Evolutionary conservation across 768 basidiomycete genomes (phyloP).

Genomic region (Exidia glandulosa): DNA sequence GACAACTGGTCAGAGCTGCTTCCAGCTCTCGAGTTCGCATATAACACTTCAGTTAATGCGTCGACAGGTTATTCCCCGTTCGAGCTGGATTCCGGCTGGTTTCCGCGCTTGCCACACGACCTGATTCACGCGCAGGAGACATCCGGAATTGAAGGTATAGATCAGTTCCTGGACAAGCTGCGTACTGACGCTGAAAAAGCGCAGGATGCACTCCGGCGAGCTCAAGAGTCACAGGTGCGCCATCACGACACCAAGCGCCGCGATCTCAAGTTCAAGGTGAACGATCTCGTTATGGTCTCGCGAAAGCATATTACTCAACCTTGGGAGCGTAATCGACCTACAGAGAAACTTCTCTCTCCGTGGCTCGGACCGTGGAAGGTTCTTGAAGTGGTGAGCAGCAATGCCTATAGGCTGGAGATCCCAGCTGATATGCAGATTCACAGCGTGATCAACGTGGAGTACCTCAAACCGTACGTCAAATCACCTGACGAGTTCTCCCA

Average conservation of each 20-base stretch:
- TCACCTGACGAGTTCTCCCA: not conserved
- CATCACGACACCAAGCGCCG: slow-evolving; percentile 2
- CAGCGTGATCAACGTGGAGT: slow-evolving; percentile 11
- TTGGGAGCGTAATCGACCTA: not conserved
- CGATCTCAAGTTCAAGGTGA: slow-evolving; percentile 13
- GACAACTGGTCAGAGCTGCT: slow-evolving; percentile 24
- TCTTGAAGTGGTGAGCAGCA: slow-evolving; percentile 7
- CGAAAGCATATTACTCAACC: not conserved
- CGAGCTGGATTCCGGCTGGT: not conserved
- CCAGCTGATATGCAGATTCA: slow-evolving; percentile 16
- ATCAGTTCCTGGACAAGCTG: not conserved
- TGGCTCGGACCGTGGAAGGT: slow-evolving; percentile 19
- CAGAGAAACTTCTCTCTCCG: slow-evolving; percentile 17
- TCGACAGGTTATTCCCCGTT: slow-evolving; percentile 22
- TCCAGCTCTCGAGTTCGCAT: slow-evolving; percentile 21
- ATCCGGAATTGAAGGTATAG: not conserved
- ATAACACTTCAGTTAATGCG: slow-evolving; percentile 18
- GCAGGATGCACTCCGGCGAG: slow-evolving; percentile 21
- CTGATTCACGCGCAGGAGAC: slow-evolving; percentile 1
- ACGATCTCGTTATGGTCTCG: slow-evolving; percentile 26
- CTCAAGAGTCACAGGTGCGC: not conserved
- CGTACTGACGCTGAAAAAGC: slow-evolving; percentile 16
- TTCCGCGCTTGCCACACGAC: not conserved
- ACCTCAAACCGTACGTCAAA: not conserved
- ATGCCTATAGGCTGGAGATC: slow-evolving; percentile 12